Evolutionary conservation across 2,329 filamentous ascomycete genomes (phyloP), one percentile per base, ranked within the genome.

Genomic region (Samsoniella hepiali): DNA sequence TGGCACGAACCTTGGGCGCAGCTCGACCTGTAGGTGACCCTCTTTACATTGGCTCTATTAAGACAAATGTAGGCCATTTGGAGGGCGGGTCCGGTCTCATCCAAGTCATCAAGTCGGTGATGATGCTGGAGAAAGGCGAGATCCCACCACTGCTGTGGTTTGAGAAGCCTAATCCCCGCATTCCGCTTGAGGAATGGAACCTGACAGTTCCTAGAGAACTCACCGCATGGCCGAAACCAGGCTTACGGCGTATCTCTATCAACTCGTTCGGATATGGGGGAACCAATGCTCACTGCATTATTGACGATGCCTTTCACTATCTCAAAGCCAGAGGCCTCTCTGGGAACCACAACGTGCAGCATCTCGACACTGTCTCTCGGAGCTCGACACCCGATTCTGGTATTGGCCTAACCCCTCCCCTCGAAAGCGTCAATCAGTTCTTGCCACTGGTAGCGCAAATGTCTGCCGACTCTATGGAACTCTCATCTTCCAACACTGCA

Each of bases 51-150:
- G 69, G 71, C 1, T 74, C 72, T 8, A 70, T 78, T 10, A 79
- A 79, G 58, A 71, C 76, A 1, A 78, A 77, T 42, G 27, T 78
- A 3, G 76, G 77, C 1, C 77, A 79, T 62, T 64, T 68, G 1
- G 76, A 78, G 62, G 74, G 69, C 4, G 73, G 73, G 0, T 69
- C 71, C 1, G 77, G 75, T 1, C 49, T 76, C 1, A 68, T 68
- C 0, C 66, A 67, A 15, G 27, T 76, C 2, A 70, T 77, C 57
- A 76, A 76, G 64, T 65, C 66, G 1, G 68, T 73, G 1, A 57
- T 76, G 31, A 64, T 69, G 1, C 64, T 77, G 1, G 72, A 75
- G 64, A 63, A 71, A 13, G 64, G 60, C 1, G 66, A 50, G 0
- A 73, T 75, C n/a, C 69, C 72, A 3, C 69, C 71, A 1, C 70